A percentile compares a stretch with the other conserved stretches of the same genome.
Conservation (phyloP, 352 stramenopile species). For the Peronospora belbahrii region DNA sequence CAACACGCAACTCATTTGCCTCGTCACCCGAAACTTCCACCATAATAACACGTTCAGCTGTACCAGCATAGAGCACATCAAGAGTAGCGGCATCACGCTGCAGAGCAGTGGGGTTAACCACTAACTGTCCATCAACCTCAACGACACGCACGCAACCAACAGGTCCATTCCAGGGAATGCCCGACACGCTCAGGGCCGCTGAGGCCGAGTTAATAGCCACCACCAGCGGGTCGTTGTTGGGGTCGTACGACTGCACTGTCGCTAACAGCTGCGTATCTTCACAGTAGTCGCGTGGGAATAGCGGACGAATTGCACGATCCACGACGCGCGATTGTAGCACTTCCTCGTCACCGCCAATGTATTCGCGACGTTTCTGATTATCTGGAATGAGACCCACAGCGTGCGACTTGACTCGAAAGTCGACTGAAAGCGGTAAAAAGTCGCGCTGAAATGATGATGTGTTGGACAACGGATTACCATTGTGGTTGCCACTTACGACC, state of each 20-base stretch:
- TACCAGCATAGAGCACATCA: constrained; percentile 83
- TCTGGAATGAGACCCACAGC: constrained; percentile 84
- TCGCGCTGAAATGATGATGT: constrained; percentile 21
- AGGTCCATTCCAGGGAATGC: constrained; percentile 87
- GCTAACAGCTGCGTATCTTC: constrained; percentile 94
- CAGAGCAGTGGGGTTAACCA: constrained; percentile 87
- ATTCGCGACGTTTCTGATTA: constrained; percentile 82
- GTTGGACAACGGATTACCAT: constrained; percentile 29
- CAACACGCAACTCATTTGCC: constrained; percentile 61
- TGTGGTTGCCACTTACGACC: constrained; percentile 49
- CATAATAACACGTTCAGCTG: constrained; percentile 72
- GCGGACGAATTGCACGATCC: constrained; percentile 91
- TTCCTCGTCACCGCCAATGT: constrained; percentile 90
- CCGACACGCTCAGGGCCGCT: constrained; percentile 70
- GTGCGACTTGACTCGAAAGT: constrained; percentile 90
- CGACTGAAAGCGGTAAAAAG: constrained; percentile 90
- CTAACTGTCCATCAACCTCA: constrained; percentile 74
- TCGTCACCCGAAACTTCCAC: constrained; percentile 83
- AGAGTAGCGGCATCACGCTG: constrained; percentile 68
- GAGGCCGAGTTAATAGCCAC: constrained; percentile 87
- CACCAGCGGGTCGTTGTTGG: constrained; percentile 78
- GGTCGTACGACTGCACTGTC: constrained; percentile 84
- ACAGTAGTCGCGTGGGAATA: constrained; percentile 91
- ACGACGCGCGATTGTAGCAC: constrained; percentile 94
- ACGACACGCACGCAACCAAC: constrained; percentile 87